Conservation (phyloP, 176 grass and related monocot genomes). For the Aegilops sharonensis region DNA sequence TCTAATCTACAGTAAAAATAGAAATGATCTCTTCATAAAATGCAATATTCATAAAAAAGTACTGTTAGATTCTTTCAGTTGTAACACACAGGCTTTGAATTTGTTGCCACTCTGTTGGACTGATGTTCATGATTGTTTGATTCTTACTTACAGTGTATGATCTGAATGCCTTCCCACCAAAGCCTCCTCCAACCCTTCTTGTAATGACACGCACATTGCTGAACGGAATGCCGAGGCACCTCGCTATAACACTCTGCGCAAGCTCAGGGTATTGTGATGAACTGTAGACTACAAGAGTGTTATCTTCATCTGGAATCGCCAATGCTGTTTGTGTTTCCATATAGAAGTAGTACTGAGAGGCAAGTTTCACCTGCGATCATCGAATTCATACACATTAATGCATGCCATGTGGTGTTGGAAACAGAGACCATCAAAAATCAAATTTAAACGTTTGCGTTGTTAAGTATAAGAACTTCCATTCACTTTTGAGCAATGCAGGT, state of each 20-base stretch:
- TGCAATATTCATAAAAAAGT: neutral
- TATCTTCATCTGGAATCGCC: slow-evolving; percentile 73
- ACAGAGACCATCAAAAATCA: neutral
- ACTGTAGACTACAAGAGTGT: slow-evolving; percentile 58
- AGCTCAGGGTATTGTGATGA: slow-evolving; percentile 51
- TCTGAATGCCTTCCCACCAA: slow-evolving; percentile 55
- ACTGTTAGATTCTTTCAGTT: neutral
- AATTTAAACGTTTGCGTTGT: neutral
- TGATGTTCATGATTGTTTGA: neutral
- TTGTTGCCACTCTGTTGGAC: no score
- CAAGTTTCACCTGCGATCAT: slow-evolving; percentile 60
- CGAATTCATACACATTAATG: neutral
- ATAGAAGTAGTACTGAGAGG: slow-evolving; percentile 21
- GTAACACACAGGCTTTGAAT: neutral
- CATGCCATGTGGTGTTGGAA: neutral
- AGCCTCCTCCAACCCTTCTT: slow-evolving; percentile 77
- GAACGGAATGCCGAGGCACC: slow-evolving; percentile 60
- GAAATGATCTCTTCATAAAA: neutral
- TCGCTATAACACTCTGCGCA: slow-evolving; percentile 46
- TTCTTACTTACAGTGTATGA: slow-evolving; percentile 45
- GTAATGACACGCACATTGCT: slow-evolving; percentile 67
- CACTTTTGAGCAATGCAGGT: neutral
- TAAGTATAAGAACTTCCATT: neutral
- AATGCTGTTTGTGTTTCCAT: slow-evolving; percentile 76
- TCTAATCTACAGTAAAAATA: neutral